Base-by-base conservation (phyloP, 768 basidiomycete genomes). In the Pulveroboletus frians region DNA sequence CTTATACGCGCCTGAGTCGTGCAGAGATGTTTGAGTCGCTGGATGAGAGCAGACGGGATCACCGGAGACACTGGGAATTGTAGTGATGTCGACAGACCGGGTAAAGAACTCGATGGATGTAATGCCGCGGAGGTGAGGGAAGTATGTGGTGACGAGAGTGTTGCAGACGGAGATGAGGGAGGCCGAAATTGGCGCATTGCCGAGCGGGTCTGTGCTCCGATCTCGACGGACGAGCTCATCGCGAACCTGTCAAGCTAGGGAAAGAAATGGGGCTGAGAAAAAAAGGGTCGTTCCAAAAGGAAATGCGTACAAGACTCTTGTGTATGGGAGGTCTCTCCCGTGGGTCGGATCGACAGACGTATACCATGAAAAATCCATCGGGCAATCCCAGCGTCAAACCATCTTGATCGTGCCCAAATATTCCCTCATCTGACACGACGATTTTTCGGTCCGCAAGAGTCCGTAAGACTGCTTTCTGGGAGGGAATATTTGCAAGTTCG, bases 211-310 rank as follows among this genome's bases (percentile, higher is more conserved):
- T 68, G 65, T 34, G 75, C 68, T 20, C 77, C 72, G 9, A 85
- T 62, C 29, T 73, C 68, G 41, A 87, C 65, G 36, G 78, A 79
- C 6, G 77, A 78, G 58, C 86, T 90, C 77, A 92, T 82, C 3
- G 87, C 75, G 62, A 92, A 91, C 58, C 77, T 79, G 62, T 92
- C 87, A 13, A 92, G 73, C 88, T 90, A 31, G 47, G 21, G 34
- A 43, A 46, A 32, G 29, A 41, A 47, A 39, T 23, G n/a, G 36
- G 42, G 58, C 9, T 31, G 32, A 46, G n/a, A 26, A 21, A 26
- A 21, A 0, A 20, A 18, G 6, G 18, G 15, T 9, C 17, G 41
- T 32, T 15, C 37, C 14, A 20, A 9, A 40, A 47, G 14, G 17
- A 27, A n/a, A 43, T 20, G 62, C 84, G 54, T 63, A 89, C 88